A percentile compares a stretch with the other conserved stretches of the same genome.
phyloP scores from a whole-genome alignment of 1,284 basidiomycete genomes.

The Cutaneotrichosporon cyanovorans region DNA sequence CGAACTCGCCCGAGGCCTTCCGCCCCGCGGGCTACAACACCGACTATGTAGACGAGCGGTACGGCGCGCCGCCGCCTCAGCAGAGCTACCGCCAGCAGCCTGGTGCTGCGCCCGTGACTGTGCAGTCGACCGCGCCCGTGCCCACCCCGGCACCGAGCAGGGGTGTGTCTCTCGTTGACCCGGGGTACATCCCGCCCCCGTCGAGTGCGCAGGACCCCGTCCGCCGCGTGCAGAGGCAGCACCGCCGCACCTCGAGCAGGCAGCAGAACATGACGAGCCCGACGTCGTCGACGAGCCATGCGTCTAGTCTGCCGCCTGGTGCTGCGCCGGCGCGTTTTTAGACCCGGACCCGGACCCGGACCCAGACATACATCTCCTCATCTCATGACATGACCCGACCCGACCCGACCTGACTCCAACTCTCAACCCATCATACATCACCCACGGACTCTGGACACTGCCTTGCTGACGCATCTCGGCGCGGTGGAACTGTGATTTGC shows the following conservation, averaged over 20 bases:
- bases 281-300: slow-evolving; percentile 9
- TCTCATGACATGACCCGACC: no score
- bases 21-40: slow-evolving; percentile 17
- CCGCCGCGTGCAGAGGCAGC: slow-evolving; percentile 30
- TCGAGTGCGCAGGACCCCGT: slow-evolving; percentile 57
- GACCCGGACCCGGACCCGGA: not conserved
- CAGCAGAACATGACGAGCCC: slow-evolving; percentile 13
- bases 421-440: not conserved
- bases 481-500: not conserved
- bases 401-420: no score
- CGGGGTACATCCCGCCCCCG: slow-evolving; percentile 66
- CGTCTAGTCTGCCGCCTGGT: slow-evolving; percentile 16
- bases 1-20: slow-evolving; percentile 28
- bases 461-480: slow-evolving; percentile 2
- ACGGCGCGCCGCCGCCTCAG: not conserved
- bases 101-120: no score
- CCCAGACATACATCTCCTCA: not conserved
- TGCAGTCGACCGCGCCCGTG: slow-evolving; percentile 16
- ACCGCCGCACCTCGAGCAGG: slow-evolving; percentile 23
- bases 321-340: slow-evolving; percentile 8
- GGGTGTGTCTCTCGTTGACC: slow-evolving; percentile 67
- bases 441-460: slow-evolving; percentile 5
- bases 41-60: slow-evolving; percentile 15
- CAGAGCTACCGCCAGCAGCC: not conserved
- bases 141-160: slow-evolving; percentile 41